These are phyloP conservation scores for Acanthamoeba royreba DNA, from an alignment of 208 protist genomes.

Conservation along the genomic window DNA sequence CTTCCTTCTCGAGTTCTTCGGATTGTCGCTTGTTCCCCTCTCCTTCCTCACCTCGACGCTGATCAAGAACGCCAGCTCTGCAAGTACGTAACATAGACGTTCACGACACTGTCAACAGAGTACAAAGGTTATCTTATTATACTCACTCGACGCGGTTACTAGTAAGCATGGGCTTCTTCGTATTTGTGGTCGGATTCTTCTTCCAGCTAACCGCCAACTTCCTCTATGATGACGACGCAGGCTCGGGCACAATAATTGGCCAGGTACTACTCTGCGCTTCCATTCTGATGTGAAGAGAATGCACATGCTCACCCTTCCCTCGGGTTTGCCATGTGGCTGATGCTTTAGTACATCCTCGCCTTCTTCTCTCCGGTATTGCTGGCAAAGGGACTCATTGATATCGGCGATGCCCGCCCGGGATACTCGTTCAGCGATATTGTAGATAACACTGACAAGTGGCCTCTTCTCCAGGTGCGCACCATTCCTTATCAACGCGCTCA, in stretches of 20 bases:
- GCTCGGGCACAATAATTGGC: not conserved
- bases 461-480: not conserved
- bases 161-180: slow-evolving; percentile 41
- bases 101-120: too few species aligned
- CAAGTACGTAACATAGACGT: too few species aligned
- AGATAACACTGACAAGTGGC: slow-evolving; percentile 25
- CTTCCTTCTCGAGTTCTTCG: slow-evolving; percentile 39
- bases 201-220: slow-evolving; percentile 13
- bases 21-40: not conserved
- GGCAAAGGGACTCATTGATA: slow-evolving; percentile 32
- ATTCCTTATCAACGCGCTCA: too few species aligned
- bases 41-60: slow-evolving; percentile 7
- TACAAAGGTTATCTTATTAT: too few species aligned
- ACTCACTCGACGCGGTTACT: not conserved
- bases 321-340: too few species aligned
- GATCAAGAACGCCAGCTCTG: not conserved
- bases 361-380: slow-evolving; percentile 47
- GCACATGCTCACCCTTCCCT: too few species aligned
- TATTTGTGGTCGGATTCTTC: slow-evolving; percentile 26
- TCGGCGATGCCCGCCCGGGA: not conserved
- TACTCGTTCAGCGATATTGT: not conserved
- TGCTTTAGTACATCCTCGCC: slow-evolving; percentile 1
- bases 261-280: not conserved
- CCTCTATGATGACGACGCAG: not conserved
- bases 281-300: too few species aligned